Base-by-base conservation (phyloP, 805 yeast genomes). In the Starmera quercuum region DNA sequence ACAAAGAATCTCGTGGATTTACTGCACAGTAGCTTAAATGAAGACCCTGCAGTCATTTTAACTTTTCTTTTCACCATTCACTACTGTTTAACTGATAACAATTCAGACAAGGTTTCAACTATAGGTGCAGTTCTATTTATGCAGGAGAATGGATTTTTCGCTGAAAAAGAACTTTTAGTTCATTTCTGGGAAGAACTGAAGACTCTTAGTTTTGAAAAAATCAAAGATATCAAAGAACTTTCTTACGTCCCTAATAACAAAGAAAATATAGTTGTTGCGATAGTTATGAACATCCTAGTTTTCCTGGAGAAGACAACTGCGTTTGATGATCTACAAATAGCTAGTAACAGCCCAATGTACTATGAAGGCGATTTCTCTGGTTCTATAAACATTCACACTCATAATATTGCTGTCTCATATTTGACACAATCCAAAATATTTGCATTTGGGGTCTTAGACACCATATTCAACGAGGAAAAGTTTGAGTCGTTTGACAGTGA, bases 71-170 rank as follows among this genome's bases (percentile, higher is more conserved):
- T 66, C 35, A 54, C 65, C 26, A 53, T 61, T 37, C 53, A 54
- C 6, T 58, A 55, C 39, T 53, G 61, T 22, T 44, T 57, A 36
- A 48, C 57, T 4, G 58, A 56, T 34, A 52, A 64, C 1, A 53
- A 51, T 7, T 46, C 49, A 12, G 64, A 53, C 25, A 53, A 48
- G 22, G 27, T 59, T 5, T 54, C 61, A 27, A 60, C 66, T 2
- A 36, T 63, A n/a, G 63, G 61, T 20, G 61, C 59, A 2, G 61
- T 76, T 17, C 49, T 68, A n/a, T 64, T 78, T 29, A 57, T 76
- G 36, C 78, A 77, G 45, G 49, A 58, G 27, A 72, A 69, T 7
- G 77, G 78, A 4, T 67, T 66, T 35, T 46, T 54, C 3, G 45
- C 41, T 5, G 46, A 67, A 29, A 55, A 54, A 26, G 52, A 58